phyloP scores from a whole-genome alignment of 2,329 filamentous ascomycete species.

The Stachybotrys elegans region DNA sequence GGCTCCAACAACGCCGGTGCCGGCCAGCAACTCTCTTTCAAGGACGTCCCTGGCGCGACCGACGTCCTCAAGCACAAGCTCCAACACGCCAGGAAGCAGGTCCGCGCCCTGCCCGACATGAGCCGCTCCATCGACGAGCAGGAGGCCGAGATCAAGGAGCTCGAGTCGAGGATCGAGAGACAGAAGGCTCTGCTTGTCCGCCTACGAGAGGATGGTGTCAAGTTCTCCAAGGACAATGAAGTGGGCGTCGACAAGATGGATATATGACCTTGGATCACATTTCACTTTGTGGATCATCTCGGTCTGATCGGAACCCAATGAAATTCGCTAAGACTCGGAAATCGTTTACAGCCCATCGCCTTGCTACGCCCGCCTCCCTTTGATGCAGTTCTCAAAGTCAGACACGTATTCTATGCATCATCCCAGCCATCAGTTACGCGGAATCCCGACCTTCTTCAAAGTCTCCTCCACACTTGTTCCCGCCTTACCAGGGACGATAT shows the following conservation, averaged over 20 bases:
- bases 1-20: conserved; percentile 26
- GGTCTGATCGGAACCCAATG: too few relatives aligned
- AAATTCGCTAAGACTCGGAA: too few relatives aligned
- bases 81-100: conserved; percentile 65
- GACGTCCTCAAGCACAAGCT: conserved; percentile 79
- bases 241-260: conserved; percentile 35
- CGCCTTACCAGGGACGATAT: conserved; percentile 59
- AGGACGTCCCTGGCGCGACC: conserved; percentile 75
- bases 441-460: conserved; percentile 46
- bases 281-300: conserved; percentile 3
- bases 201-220: conserved; percentile 43
- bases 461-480: conserved; percentile 61
- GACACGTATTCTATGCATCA: too few relatives aligned
- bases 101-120: conserved; percentile 66
- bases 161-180: conserved; percentile 58
- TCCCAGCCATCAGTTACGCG: conserved; percentile 8
- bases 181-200: conserved; percentile 55
- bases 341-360: too few relatives aligned
- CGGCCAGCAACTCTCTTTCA: conserved; percentile 44
- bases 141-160: conserved; percentile 60
- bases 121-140: conserved; percentile 62
- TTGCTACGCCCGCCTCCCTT: background rate
- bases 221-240: conserved; percentile 23
- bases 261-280: conserved; percentile 26
- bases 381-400: background rate